Base-by-base conservation (phyloP, 1,284 basidiomycete genomes). In the Waitea zeae region DNA sequence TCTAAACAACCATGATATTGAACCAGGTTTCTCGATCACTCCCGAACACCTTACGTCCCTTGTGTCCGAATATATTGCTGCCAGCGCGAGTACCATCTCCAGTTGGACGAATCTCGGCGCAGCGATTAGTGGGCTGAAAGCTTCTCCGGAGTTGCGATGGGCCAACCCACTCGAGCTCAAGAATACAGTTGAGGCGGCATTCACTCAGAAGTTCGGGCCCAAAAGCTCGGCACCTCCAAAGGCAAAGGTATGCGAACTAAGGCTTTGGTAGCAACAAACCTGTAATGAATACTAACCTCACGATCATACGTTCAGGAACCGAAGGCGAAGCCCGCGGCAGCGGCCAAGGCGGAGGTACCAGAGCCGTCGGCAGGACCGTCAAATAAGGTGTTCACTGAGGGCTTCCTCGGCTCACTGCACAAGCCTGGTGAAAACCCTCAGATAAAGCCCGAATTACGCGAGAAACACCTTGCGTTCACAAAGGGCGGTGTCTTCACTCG, bases 401-500 rank as follows among this genome's bases (percentile, higher is more conserved):
- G 95, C 11, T 97, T 96, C 64, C 70, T 99, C 12, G 89, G 89
- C 3, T 66, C 73, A 39, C 76, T 99, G 28, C 92, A 99, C 55
- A 88, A 83, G 49, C 87, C 89, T 6, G 95, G 95, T 34, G 90
- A 70, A 48, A 99, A 97, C 57, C 80, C 86, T 22, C 95, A 99
- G 56, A 70, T 82, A 36, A 67, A 79, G 41, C 67, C 78, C 5
- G 62, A 69, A 39, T 70, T 96, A 39, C 80, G 80, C 37, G 75
- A 88, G 40, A 61, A 74, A 44, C 95, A 99, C 52, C 62, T 98
- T 31, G 65, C 67, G 12, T 68, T 67, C 12, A 97, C 95, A 0
- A 71, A 72, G 17, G 88, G 89, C 11, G 60, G 70, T 39, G 90
- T 98, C 4, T 81, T 82, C 61, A 98, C 95, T 5, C 88, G 95